phyloP scores from a whole-genome alignment of 768 basidiomycete genomes.

The Termitomyces sp. region DNA sequence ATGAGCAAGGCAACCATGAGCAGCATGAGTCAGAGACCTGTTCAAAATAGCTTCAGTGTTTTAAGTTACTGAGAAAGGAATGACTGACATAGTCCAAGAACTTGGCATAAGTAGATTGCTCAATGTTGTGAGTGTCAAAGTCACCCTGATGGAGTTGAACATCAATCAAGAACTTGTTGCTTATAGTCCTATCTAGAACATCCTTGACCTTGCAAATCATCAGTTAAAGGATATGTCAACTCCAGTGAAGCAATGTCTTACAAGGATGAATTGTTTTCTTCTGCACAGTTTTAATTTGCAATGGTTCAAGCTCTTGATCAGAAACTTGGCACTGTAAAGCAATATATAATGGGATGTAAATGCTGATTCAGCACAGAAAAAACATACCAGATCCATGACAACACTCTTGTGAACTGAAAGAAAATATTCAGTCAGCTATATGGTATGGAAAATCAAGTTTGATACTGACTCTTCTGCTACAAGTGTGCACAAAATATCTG shows the following conservation, averaged over 20 bases:
- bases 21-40: slow-evolving; percentile 72
- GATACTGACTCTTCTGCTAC: slow-evolving; percentile 94
- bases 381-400: slow-evolving; percentile 78
- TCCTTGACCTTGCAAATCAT: slow-evolving; percentile 67
- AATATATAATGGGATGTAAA: neutral
- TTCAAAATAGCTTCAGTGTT: neutral
- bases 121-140: slow-evolving; percentile 98
- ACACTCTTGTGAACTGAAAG: slow-evolving; percentile 84
- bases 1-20: slow-evolving; percentile 24
- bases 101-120: slow-evolving; percentile 97
- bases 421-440: slow-evolving; percentile 1
- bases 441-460: slow-evolving; percentile 16
- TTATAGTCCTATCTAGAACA: slow-evolving; percentile 94
- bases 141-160: slow-evolving; percentile 96
- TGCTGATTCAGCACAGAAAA: neutral
- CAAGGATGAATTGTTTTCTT: slow-evolving; percentile 99
- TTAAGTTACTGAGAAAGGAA: neutral
- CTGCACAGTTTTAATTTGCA: slow-evolving; percentile 98
- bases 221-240: neutral
- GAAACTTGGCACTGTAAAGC: slow-evolving; percentile 84
- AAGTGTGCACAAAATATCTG: slow-evolving; percentile 99
- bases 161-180: slow-evolving; percentile 98
- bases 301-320: slow-evolving; percentile 95
- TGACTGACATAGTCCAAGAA: slow-evolving; percentile 89
- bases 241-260: slow-evolving; percentile 43